Conservation (phyloP, 345 rosid genomes). For the Dipteronia sinensis region DNA sequence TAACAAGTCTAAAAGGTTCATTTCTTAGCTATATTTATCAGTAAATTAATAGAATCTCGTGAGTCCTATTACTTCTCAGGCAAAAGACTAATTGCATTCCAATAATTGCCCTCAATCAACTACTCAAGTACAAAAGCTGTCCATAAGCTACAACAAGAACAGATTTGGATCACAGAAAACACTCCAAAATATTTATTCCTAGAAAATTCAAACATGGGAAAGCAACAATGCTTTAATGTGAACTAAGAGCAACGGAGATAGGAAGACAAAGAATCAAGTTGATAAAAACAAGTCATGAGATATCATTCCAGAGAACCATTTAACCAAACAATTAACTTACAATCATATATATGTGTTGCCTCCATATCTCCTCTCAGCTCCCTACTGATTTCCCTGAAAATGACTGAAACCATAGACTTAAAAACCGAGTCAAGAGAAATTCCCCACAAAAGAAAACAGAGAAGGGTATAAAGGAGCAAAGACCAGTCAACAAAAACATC, state of each 20-base stretch:
- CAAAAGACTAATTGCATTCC: neutral
- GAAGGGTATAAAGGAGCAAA: constrained; percentile 14
- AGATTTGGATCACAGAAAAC: neutral
- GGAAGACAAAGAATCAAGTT: neutral
- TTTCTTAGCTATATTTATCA: neutral
- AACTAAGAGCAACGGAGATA: neutral
- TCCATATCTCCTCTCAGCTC: neutral
- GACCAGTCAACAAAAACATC: neutral
- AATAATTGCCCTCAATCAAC: neutral
- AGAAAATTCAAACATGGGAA: neutral
- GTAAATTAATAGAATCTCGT: constrained; percentile 9
- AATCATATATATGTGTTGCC: constrained; percentile 1
- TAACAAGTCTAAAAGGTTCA: neutral
- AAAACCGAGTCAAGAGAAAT: neutral
- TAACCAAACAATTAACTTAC: neutral
- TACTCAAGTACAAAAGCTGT: neutral
- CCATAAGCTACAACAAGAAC: neutral
- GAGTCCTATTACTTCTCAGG: neutral
- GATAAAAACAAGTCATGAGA: neutral
- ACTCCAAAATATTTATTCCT: neutral
- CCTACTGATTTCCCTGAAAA: neutral
- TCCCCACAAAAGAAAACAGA: constrained; percentile 12
- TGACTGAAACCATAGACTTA: constrained; percentile 4
- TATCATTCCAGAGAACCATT: neutral
- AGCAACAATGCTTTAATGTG: neutral